Evolutionary conservation across 345 rosid species (phyloP).

Genomic region (Citrus mangshanensis): DNA sequence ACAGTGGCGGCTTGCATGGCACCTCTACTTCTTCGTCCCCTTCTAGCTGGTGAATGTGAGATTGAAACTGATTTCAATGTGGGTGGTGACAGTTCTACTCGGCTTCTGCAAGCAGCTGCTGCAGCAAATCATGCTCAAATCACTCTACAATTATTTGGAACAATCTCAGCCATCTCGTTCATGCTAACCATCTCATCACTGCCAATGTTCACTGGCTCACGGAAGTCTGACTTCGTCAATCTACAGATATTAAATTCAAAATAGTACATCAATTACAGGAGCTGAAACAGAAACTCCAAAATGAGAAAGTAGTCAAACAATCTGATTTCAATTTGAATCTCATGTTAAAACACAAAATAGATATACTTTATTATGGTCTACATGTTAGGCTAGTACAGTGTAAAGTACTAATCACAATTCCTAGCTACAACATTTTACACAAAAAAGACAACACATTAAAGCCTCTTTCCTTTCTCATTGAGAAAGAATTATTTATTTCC

Average conservation of each 20-base stretch:
- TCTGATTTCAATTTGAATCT: not conserved
- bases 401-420: not conserved
- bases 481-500: not conserved
- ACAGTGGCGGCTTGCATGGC: too few species aligned
- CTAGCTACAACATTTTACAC: not conserved
- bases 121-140: too few species aligned
- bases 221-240: conserved; percentile 95
- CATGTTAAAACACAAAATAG: not conserved
- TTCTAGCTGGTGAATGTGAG: too few species aligned
- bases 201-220: conserved; percentile 97
- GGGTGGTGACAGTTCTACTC: too few species aligned
- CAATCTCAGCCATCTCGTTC: conserved; percentile 99
- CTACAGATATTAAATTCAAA: conserved; percentile 29
- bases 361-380: not conserved
- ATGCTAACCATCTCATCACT: conserved; percentile 99
- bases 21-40: too few species aligned
- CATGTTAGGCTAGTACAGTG: not conserved
- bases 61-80: too few species aligned
- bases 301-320: not conserved
- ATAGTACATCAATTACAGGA: not conserved
- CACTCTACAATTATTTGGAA: not conserved
- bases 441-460: not conserved
- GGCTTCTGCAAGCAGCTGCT: too few species aligned
- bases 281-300: not conserved
- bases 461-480: not conserved